Evolutionary conservation across 1,284 basidiomycete genomes (phyloP).

Genomic region (Somion occarium): DNA sequence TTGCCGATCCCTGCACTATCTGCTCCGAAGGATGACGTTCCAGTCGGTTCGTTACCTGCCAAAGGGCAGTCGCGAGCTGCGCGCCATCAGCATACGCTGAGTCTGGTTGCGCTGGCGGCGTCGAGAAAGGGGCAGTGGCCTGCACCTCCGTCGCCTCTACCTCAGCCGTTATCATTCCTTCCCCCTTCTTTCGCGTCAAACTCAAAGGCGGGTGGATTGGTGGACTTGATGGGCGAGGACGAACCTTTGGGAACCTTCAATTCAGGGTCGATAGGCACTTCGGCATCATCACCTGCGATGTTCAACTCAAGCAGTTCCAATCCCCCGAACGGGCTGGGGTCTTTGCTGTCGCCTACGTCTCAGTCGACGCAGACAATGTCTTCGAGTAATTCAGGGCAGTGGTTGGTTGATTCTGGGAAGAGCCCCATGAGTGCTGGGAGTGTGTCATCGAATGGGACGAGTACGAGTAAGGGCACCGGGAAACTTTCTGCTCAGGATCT

Average conservation of each 20-base stretch:
- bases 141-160: constrained; percentile 53
- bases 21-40: background rate
- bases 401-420: constrained; percentile 2
- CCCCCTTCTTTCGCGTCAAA: constrained; percentile 7
- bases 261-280: constrained; percentile 2
- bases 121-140: constrained; percentile 55
- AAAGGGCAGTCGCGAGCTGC: constrained; percentile 7
- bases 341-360: background rate
- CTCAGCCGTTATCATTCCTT: constrained; percentile 37
- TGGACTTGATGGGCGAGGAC: constrained; percentile 24
- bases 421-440: background rate
- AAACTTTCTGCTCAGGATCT: constrained; percentile 67
- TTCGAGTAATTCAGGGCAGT: constrained; percentile 6
- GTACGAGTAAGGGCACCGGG: constrained; percentile 16
- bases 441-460: background rate
- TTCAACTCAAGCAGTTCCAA: background rate
- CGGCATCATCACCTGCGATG: constrained; percentile 6
- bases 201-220: background rate
- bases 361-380: constrained; percentile 1
- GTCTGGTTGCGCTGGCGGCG: constrained; percentile 50
- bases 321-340: background rate
- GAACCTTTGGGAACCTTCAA: constrained; percentile 12
- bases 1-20: constrained; percentile 6
- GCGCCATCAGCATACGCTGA: constrained; percentile 47
- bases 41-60: constrained; percentile 3